Evolutionary conservation across 2,329 filamentous ascomycete species (phyloP), one percentile per base, ranked within the genome.

Genomic region (Chrysoporthe deuterocubensis): DNA sequence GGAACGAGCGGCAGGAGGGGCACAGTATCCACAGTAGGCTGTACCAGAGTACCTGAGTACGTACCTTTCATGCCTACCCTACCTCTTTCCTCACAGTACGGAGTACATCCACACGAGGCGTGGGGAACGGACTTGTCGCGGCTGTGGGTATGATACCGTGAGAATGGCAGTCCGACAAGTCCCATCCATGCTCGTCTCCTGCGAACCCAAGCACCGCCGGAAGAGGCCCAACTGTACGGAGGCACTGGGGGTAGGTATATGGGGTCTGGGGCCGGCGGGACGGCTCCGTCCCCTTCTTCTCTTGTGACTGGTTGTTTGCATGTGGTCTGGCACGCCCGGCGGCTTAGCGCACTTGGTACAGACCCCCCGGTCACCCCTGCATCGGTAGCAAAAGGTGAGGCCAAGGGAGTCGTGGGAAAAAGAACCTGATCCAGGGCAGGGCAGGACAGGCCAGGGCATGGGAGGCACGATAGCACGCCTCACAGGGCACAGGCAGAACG

Each of bases 1-100:
- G 59, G 59, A 61, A 61, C 59, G 63, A 32, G 50, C 63, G 63
- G 63, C 56, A 65, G 63, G 63, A 65, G 63, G 63, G 63, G 63
- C 63, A 65, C 43, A 40, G 61, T 54, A 54, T 46, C 59, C 61
- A 63, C 46, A 52, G 42, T 37, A 48, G 42, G 9, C 42, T n/a
- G 57, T 60, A 60, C 34, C 37, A 44, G 18, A 60, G 57, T 44
- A 60, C 57, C 26, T 57, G n/a, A 42, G 57, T 60, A 60, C 40
- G 37, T 60, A 44, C 57, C 57, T 43, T 37, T 32, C 59, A 48
- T 40, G 57, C n/a, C 9, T 60, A 60, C 57, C n/a, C 9, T 60
- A 60, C 57, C 57, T 44, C 4, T 9, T 43, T 42, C 40, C 13
- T 60, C 57, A 44, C 57, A 42, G 57, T 43, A 43, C 42, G 57